Conservation (phyloP, 768 basidiomycete genomes). For the Lentinula raphanica region DNA sequence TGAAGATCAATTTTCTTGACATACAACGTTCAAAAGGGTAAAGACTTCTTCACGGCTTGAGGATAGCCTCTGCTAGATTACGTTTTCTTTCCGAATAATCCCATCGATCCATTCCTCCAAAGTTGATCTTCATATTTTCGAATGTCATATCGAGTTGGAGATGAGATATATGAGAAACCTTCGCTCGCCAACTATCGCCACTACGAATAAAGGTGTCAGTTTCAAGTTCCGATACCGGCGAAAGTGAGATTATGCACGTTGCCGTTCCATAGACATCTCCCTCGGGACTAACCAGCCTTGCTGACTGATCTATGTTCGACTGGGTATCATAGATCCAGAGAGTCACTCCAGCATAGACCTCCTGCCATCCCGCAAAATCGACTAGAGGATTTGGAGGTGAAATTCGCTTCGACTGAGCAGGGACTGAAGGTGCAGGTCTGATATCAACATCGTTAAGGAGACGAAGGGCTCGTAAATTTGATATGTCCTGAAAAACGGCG, state of each 20-base stretch:
- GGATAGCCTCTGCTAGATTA: slow-evolving; percentile 53
- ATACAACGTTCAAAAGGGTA: too few species aligned
- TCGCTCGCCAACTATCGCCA: slow-evolving; percentile 78
- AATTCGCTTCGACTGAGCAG: slow-evolving; percentile 39
- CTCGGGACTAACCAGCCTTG: slow-evolving; percentile 55
- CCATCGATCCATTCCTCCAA: slow-evolving; percentile 74
- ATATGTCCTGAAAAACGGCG: slow-evolving; percentile 39
- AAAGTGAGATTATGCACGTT: slow-evolving; percentile 45
- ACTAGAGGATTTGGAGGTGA: slow-evolving; percentile 53
- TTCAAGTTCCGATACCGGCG: background rate
- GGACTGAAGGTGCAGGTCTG: slow-evolving; percentile 44
- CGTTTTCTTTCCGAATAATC: slow-evolving; percentile 57
- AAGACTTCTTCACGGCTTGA: background rate
- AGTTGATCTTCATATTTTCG: slow-evolving; percentile 63
- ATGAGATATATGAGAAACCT: slow-evolving; percentile 64
- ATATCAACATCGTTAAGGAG: slow-evolving; percentile 70
- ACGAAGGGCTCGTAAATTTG: slow-evolving; percentile 63
- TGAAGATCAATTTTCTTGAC: too few species aligned
- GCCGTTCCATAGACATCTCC: slow-evolving; percentile 73
- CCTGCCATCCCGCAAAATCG: slow-evolving; percentile 64
- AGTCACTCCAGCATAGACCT: slow-evolving; percentile 61
- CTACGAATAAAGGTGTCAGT: slow-evolving; percentile 29
- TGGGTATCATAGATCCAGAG: slow-evolving; percentile 72
- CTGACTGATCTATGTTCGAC: slow-evolving; percentile 64
- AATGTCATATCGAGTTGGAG: slow-evolving; percentile 62